Conservation (phyloP, 768 basidiomycete genomes). For the Naematelia aurantialba region DNA sequence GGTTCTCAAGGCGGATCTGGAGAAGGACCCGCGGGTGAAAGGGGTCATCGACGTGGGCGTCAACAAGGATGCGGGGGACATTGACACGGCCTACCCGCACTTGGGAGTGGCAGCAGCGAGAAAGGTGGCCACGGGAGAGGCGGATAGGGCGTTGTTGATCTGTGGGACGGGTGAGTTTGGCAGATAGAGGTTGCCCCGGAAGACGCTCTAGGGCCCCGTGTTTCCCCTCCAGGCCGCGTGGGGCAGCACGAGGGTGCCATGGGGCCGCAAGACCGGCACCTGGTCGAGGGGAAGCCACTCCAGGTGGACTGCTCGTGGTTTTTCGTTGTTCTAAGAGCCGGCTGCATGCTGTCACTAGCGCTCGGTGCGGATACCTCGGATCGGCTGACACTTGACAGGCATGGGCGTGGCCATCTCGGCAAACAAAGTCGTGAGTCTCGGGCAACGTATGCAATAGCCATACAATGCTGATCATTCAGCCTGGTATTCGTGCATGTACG, state of each 20-base stretch:
- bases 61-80: constrained; percentile 24
- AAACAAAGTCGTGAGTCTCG: constrained; percentile 36
- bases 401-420: constrained; percentile 47
- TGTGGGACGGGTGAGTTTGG: constrained; percentile 46
- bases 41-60: constrained; percentile 42
- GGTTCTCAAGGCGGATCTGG: constrained; percentile 30
- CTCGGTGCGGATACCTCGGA: too few relatives aligned
- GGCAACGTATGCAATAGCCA: not conserved
- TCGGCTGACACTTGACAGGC: constrained; percentile 14
- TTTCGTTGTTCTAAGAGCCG: too few relatives aligned
- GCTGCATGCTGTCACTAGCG: too few relatives aligned
- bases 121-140: constrained; percentile 40
- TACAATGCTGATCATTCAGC: not conserved
- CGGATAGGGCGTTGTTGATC: constrained; percentile 45
- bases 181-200: not conserved
- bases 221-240: too few relatives aligned
- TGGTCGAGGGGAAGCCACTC: too few relatives aligned
- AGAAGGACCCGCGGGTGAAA: constrained; percentile 39
- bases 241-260: too few relatives aligned
- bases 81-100: constrained; percentile 47
- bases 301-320: too few relatives aligned
- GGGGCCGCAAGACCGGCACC: too few relatives aligned
- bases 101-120: constrained; percentile 45
- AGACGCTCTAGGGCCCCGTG: not conserved
- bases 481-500: constrained; percentile 8